phyloP scores from a whole-genome alignment of 176 grass and related monocot genomes.

The Oryza coarctata region DNA sequence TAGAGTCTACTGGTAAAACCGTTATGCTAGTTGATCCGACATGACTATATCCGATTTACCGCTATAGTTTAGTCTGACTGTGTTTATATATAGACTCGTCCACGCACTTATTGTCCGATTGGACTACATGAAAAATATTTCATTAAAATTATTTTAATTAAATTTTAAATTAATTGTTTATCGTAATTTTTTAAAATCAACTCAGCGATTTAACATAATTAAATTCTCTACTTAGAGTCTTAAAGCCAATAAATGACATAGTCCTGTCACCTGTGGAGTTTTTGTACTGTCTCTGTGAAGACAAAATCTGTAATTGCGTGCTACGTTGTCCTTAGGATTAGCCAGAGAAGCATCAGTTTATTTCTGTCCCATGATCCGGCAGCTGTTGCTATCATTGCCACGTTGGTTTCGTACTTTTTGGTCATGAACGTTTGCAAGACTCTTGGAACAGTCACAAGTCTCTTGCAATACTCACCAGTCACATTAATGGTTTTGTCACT shows the following conservation, averaged over 20 bases:
- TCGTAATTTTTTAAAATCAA: no score
- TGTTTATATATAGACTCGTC: no score
- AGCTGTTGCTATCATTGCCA: not conserved
- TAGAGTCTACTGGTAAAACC: no score
- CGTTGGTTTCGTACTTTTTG: not conserved
- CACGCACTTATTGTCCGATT: no score
- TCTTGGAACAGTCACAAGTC: not conserved
- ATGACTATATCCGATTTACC: no score
- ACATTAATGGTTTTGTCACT: not conserved
- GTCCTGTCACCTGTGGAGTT: not conserved
- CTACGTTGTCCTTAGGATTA: not conserved
- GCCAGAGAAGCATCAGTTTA: slow-evolving; percentile 4
- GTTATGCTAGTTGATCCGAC: no score
- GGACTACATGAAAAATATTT: no score
- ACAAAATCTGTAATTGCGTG: not conserved
- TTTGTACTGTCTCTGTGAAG: not conserved
- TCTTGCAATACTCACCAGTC: not conserved
- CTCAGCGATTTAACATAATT: no score
- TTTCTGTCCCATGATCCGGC: not conserved
- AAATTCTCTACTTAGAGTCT: no score
- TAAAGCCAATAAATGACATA: not conserved
- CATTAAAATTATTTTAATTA: no score
- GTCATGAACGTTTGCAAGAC: not conserved
- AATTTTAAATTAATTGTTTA: no score
- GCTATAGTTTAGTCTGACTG: no score